These are phyloP conservation scores for Hyaloscypha variabilis DNA, from an alignment of 495 filamentous ascomycete species.

Conservation along the genomic window DNA sequence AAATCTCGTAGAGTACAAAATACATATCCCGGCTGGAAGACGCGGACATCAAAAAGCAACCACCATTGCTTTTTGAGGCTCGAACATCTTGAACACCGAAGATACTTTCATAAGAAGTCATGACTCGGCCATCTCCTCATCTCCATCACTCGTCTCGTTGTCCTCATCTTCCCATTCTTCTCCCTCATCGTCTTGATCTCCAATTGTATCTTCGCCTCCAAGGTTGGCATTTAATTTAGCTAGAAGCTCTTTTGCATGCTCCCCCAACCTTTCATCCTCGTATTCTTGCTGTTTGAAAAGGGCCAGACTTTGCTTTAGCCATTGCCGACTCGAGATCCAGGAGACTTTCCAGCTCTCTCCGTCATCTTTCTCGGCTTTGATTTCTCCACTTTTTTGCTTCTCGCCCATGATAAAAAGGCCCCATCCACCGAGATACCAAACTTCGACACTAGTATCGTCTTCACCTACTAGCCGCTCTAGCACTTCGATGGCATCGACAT, in stretches of 20 bases:
- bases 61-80: neutral
- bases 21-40: neutral
- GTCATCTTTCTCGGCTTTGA: conserved; percentile 38
- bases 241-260: conserved; percentile 66
- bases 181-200: conserved; percentile 47
- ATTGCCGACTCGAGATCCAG: conserved; percentile 61
- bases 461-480: conserved; percentile 81
- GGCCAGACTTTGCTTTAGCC: conserved; percentile 61
- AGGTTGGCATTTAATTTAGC: conserved; percentile 55
- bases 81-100: conserved; percentile 1
- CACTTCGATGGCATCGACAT: conserved; percentile 81
- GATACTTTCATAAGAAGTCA: conserved; percentile 3
- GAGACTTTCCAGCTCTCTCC: conserved; percentile 39
- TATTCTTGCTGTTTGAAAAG: conserved; percentile 66
- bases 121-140: conserved; percentile 49
- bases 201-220: conserved; percentile 49
- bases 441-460: conserved; percentile 92
- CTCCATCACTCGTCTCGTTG: conserved; percentile 52
- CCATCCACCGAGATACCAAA: conserved; percentile 97
- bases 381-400: conserved; percentile 49
- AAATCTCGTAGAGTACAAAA: neutral
- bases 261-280: conserved; percentile 69
- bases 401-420: conserved; percentile 77
- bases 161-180: conserved; percentile 44
- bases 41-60: neutral